A percentile compares a stretch with the other conserved stretches of the same genome.
Evolutionary conservation across 2,329 filamentous ascomycete species (phyloP).

Genomic region (Dothiorella sarmentorum): DNA sequence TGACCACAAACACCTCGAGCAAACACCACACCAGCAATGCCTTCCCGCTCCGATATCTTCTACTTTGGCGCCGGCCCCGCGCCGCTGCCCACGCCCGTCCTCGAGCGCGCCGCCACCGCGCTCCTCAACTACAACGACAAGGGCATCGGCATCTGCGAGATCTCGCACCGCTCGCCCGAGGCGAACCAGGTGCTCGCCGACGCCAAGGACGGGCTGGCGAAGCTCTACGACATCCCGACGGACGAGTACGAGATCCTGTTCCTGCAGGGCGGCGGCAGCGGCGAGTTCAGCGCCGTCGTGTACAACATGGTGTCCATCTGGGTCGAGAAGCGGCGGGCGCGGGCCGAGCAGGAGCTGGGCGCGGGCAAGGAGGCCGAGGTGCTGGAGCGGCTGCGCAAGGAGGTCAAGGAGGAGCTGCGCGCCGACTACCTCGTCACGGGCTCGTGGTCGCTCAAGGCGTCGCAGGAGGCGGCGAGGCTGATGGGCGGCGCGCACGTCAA

Average conservation of each 20-base stretch:
- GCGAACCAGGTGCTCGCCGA: conserved; percentile 76
- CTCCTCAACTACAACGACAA: conserved; percentile 78
- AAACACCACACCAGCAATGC: conserved; percentile 50
- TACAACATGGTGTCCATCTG: conserved; percentile 83
- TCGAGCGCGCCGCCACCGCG: conserved; percentile 71
- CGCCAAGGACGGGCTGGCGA: conserved; percentile 69
- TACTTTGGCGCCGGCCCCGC: conserved; percentile 93
- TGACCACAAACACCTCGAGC: not conserved
- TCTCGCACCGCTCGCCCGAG: conserved; percentile 79
- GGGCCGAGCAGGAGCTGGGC: conserved; percentile 56
- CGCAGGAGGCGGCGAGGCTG: conserved; percentile 74
- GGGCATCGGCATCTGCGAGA: conserved; percentile 83
- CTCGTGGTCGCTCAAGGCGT: conserved; percentile 85
- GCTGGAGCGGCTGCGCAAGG: conserved; percentile 58
- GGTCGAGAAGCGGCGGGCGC: conserved; percentile 66
- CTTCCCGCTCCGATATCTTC: conserved; percentile 68
- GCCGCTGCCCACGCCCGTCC: conserved; percentile 74
- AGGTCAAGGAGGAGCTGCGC: conserved; percentile 68
- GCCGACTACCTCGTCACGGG: conserved; percentile 90
- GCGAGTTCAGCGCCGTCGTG: conserved; percentile 77
- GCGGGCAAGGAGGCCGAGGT: conserved; percentile 45
- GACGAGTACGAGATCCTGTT: conserved; percentile 85
- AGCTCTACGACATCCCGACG: conserved; percentile 77
- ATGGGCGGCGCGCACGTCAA: conserved; percentile 78
- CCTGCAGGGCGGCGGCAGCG: conserved; percentile 81